Conservation (phyloP, 2,329 filamentous ascomycete genomes). For the Huntiella decipiens region DNA sequence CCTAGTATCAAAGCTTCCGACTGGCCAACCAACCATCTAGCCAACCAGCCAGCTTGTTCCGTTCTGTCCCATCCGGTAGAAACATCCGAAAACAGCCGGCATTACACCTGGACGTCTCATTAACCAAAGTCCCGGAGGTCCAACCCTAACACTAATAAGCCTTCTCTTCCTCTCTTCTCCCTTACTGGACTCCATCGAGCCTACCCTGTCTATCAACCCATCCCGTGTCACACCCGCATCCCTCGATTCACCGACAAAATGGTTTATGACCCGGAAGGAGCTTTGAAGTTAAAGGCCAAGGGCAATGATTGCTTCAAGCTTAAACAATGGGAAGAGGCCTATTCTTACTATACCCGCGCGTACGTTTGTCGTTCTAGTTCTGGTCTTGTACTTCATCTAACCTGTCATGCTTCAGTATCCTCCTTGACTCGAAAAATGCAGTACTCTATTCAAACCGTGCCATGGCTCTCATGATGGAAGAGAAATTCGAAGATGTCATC, state of each 20-base stretch:
- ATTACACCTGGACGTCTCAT: too few species aligned
- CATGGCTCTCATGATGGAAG: slow-evolving; percentile 58
- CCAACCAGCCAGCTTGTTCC: too few species aligned
- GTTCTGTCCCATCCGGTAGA: too few species aligned
- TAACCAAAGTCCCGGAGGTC: too few species aligned
- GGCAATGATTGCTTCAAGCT: slow-evolving; percentile 47
- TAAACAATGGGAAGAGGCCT: slow-evolving; percentile 46
- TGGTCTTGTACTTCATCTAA: background rate
- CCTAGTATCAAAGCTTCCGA: too few species aligned
- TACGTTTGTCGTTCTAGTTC: slow-evolving; percentile 20
- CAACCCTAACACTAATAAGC: too few species aligned
- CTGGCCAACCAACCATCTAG: too few species aligned
- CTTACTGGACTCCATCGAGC: background rate
- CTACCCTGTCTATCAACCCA: background rate
- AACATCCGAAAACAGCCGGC: too few species aligned
- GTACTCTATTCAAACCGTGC: slow-evolving; percentile 79
- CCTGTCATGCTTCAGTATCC: slow-evolving; percentile 34
- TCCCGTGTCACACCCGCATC: background rate
- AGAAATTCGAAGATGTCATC: slow-evolving; percentile 54
- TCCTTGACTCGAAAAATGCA: slow-evolving; percentile 57
- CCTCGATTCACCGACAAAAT: background rate
- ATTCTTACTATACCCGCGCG: slow-evolving; percentile 54
- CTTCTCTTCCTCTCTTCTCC: too few species aligned
- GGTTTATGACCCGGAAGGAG: slow-evolving; percentile 3
- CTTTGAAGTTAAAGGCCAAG: slow-evolving; percentile 30